Evolutionary conservation across 345 rosid genomes (phyloP).

Genomic region (Crucihimalaya himalaica): DNA sequence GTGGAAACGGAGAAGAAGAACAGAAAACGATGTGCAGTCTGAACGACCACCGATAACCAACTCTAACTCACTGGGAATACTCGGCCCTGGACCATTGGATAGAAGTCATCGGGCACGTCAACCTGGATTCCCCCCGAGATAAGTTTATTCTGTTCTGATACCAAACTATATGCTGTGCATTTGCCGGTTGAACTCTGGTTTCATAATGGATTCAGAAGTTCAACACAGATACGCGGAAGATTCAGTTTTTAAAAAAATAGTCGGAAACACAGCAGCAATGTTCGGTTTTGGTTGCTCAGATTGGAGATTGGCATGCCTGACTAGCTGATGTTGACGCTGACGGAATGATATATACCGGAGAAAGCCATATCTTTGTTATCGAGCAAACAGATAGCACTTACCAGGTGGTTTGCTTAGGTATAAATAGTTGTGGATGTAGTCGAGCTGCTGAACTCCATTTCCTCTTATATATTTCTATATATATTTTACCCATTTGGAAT

Average conservation of each 20-base stretch:
- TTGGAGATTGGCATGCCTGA: slow-evolving; percentile 22
- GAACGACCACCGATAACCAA: slow-evolving; percentile 50
- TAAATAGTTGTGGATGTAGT: slow-evolving; percentile 48
- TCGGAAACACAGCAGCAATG: slow-evolving; percentile 18
- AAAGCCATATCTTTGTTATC: slow-evolving; percentile 26
- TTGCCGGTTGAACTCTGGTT: slow-evolving; percentile 15
- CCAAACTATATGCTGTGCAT: slow-evolving; percentile 16
- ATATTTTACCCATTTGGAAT: slow-evolving; percentile 37
- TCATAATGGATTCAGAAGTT: slow-evolving; percentile 14
- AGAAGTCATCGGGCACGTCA: slow-evolving; percentile 64
- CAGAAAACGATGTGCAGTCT: slow-evolving; percentile 46
- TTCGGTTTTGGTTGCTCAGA: slow-evolving; percentile 25
- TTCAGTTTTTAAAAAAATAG: not conserved
- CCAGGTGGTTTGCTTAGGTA: slow-evolving; percentile 53
- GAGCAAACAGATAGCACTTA: slow-evolving; percentile 38
- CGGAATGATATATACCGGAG: slow-evolving; percentile 21
- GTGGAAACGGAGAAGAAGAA: slow-evolving; percentile 85
- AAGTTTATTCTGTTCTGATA: slow-evolving; percentile 43
- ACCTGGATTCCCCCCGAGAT: slow-evolving; percentile 65
- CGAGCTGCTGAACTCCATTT: slow-evolving; percentile 36
- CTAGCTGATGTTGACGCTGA: slow-evolving; percentile 19
- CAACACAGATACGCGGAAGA: slow-evolving; percentile 29
- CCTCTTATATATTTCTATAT: slow-evolving; percentile 4
- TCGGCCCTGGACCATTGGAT: slow-evolving; percentile 91
- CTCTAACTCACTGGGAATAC: slow-evolving; percentile 87